These are phyloP conservation scores for Cucumis melo DNA, from an alignment of 306 rosid species.

Conservation along the genomic window DNA sequence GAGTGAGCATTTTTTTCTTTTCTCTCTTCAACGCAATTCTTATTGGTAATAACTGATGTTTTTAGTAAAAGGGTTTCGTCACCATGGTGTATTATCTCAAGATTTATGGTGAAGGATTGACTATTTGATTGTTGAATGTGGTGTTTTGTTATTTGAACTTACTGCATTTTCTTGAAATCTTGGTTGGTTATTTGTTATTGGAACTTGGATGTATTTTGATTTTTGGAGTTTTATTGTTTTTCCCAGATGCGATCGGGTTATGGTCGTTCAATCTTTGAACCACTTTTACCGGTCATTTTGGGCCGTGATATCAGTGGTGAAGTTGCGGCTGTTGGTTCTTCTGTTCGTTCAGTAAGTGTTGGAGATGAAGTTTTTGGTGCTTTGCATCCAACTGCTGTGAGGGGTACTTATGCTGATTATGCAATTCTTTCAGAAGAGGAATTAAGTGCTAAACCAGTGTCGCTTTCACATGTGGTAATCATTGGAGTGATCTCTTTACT, in stretches of 20 bases:
- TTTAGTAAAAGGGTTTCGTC: background rate
- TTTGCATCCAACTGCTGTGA: constrained; percentile 88
- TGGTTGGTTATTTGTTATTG: background rate
- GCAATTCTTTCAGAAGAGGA: constrained; percentile 78
- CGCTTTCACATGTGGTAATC: constrained; percentile 81
- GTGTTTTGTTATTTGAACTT: background rate
- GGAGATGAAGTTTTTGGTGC: constrained; percentile 96
- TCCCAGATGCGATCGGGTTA: constrained; percentile 83
- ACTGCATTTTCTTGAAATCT: background rate
- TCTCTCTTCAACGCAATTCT: background rate
- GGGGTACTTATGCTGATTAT: constrained; percentile 93
- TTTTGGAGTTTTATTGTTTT: constrained; percentile 1
- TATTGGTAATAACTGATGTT: no score
- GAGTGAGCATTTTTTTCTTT: constrained; percentile 29
- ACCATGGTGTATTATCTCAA: background rate
- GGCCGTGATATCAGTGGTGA: constrained; percentile 96
- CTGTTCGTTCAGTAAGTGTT: constrained; percentile 38
- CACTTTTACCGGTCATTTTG: constrained; percentile 67
- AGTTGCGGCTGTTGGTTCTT: constrained; percentile 67
- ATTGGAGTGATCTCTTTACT: background rate
- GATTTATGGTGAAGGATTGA: background rate
- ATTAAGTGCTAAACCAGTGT: constrained; percentile 52
- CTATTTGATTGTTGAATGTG: background rate
- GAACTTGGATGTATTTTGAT: background rate
- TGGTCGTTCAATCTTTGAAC: constrained; percentile 72